These are phyloP conservation scores for Pestalotiopsis sp. DNA, from an alignment of 2,329 filamentous ascomycete genomes.

Conservation along the genomic window DNA sequence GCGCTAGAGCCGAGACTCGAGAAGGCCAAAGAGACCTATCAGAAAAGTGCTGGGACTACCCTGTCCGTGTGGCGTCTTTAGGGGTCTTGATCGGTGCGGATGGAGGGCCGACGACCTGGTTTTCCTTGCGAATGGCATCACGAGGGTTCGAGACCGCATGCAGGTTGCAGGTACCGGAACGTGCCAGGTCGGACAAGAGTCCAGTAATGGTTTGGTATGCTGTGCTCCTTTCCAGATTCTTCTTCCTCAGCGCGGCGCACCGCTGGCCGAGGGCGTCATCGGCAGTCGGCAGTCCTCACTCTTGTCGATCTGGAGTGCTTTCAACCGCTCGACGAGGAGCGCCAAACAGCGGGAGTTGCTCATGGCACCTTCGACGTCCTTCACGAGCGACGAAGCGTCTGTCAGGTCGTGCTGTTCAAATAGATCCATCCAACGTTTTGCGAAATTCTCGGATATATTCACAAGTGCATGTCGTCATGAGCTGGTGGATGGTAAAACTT, in stretches of 20 bases:
- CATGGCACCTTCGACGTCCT: too few relatives aligned
- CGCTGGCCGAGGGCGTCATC: background rate
- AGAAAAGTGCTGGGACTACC: background rate
- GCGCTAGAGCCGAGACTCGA: background rate
- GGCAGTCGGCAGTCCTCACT: background rate
- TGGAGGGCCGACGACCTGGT: background rate
- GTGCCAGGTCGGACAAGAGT: background rate
- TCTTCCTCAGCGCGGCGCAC: background rate
- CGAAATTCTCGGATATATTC: background rate
- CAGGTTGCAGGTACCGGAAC: constrained; percentile 1
- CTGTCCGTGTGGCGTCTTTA: background rate
- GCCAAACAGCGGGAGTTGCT: too few relatives aligned
- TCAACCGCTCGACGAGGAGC: background rate
- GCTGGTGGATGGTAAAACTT: background rate
- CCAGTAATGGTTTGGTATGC: background rate
- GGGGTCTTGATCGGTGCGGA: background rate
- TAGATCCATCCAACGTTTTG: background rate
- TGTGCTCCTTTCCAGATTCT: background rate
- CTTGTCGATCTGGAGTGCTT: background rate
- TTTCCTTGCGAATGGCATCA: background rate
- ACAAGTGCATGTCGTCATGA: background rate
- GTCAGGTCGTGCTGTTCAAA: too few relatives aligned
- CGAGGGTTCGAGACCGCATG: background rate
- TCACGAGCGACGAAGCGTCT: too few relatives aligned
- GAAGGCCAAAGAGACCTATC: background rate